Evolutionary conservation across 2,329 filamentous ascomycete species (phyloP), one percentile per base, ranked within the genome.

Genomic region (Pseudogymnoascus sp.): DNA sequence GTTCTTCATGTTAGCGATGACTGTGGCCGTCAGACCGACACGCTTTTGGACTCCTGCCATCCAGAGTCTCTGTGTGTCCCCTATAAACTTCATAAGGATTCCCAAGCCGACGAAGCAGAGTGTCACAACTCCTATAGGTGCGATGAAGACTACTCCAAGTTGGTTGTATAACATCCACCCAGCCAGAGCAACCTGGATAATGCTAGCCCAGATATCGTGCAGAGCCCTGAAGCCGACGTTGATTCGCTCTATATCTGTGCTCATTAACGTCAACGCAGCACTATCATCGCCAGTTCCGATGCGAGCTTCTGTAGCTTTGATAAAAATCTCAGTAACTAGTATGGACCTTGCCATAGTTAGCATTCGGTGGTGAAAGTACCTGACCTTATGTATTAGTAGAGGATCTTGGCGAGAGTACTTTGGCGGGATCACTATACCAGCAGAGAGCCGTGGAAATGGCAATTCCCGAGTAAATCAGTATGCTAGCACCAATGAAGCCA

Each of bases 91-190:
- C 3, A 50, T 62, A 2, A 63, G 40, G 37, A 71, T 63, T 0
- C 26, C 66, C 22, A 71, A 61, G n/a, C 64, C 61, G 14, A 64
- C 59, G 38, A 69, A 68, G 60, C 70, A 71, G 22, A 65, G 46
- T 7, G 78, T 56, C 0, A 81, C 77, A 2, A 81, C 71, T 0
- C 76, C 74, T 5, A 84, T 73, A 0, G 82, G 81, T 0, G 78
- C 77, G 0, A 78, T 69, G 40, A 80, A 84, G 0, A 80, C 79
- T 0, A 73, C 70, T 0, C 82, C 81, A 0, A 84, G 67, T 59
- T 68, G 59, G 16, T 59, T 56, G 14, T 67, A 43, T 2, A 68
- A 35, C 4, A 68, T 31, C 61, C 64, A 68, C 6, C 41, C 19
- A 4, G 66, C 66, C 11, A 68, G 16, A 22, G 38, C 40, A 16